Evolutionary conservation across 1,139 yeast species (phyloP).

Genomic region (Casaregolazyma lundiana): DNA sequence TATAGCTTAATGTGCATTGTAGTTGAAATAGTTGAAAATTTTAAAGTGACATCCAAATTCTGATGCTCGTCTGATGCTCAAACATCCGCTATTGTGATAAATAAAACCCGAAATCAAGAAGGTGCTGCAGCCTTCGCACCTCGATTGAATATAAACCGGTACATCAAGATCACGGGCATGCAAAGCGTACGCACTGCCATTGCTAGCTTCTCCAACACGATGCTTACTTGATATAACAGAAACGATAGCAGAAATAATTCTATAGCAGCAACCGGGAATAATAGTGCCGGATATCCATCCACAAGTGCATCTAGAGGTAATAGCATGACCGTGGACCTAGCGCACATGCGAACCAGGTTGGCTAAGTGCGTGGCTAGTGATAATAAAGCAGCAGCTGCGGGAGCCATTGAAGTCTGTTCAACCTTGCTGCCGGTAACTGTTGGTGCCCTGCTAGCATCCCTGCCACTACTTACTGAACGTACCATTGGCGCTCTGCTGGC

Average conservation of each 20-base stretch:
- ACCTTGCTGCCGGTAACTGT: neutral
- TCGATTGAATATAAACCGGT: slow-evolving; percentile 18
- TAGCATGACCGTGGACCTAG: slow-evolving; percentile 26
- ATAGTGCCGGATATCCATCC: slow-evolving; percentile 26
- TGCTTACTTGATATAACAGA: slow-evolving; percentile 30
- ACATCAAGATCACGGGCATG: slow-evolving; percentile 31
- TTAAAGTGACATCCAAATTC: neutral
- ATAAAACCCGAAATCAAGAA: neutral
- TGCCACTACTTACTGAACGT: neutral
- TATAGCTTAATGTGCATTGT: too few relatives aligned
- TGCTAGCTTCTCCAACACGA: slow-evolving; percentile 29
- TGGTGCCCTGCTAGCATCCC: neutral
- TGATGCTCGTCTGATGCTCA: neutral
- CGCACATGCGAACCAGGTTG: slow-evolving; percentile 22
- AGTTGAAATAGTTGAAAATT: neutral
- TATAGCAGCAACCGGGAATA: slow-evolving; percentile 26
- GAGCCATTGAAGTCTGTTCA: neutral
- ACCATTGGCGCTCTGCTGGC: neutral
- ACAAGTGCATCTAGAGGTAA: slow-evolving; percentile 30
- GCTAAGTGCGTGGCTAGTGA: slow-evolving; percentile 18
- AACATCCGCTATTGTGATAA: neutral
- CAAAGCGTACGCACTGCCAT: slow-evolving; percentile 29
- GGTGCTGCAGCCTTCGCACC: neutral
- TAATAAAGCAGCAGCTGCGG: slow-evolving; percentile 7
- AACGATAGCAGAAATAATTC: slow-evolving; percentile 32